Evolutionary conservation across 768 basidiomycete species (phyloP).

Genomic region (Antrodiella citrinella): DNA sequence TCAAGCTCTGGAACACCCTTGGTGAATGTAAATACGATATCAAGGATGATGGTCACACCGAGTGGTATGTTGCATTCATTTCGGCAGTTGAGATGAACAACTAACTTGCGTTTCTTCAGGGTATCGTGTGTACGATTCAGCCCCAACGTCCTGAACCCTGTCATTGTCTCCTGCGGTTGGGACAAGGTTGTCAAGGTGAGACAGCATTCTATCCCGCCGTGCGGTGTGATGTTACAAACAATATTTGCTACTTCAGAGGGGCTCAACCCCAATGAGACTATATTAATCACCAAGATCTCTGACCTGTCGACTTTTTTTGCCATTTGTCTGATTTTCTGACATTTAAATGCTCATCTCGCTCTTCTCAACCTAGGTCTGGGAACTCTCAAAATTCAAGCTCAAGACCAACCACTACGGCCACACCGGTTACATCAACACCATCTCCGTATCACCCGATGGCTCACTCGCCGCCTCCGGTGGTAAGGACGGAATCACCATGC

Average conservation of each 20-base stretch:
- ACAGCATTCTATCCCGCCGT: background rate
- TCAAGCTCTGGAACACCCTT: slow-evolving; percentile 99
- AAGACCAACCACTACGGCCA: slow-evolving; percentile 99
- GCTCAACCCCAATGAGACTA: slow-evolving; percentile 22
- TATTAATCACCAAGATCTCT: slow-evolving; percentile 29
- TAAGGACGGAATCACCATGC: slow-evolving; percentile 99
- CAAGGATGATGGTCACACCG: slow-evolving; percentile 95
- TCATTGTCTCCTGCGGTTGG: slow-evolving; percentile 99
- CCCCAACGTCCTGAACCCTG: slow-evolving; percentile 94
- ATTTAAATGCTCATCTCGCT: background rate
- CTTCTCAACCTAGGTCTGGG: slow-evolving; percentile 75
- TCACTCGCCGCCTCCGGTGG: slow-evolving; percentile 98
- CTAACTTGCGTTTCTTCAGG: slow-evolving; percentile 36
- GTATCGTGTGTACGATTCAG: slow-evolving; percentile 99
- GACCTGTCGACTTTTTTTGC: slow-evolving; percentile 10
- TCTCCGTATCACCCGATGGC: slow-evolving; percentile 98
- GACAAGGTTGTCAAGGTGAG: slow-evolving; percentile 99
- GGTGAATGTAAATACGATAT: slow-evolving; percentile 99
- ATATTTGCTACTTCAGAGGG: slow-evolving; percentile 30
- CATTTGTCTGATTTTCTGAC: background rate
- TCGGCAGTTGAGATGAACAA: background rate
- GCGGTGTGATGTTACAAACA: slow-evolving; percentile 20
- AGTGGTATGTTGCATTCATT: slow-evolving; percentile 50
- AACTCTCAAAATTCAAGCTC: slow-evolving; percentile 98
- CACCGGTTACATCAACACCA: slow-evolving; percentile 97